A percentile compares a stretch with the other conserved stretches of the same genome.
Evolutionary conservation across 306 rosid genomes (phyloP).

Genomic region (Neltuma alba): DNA sequence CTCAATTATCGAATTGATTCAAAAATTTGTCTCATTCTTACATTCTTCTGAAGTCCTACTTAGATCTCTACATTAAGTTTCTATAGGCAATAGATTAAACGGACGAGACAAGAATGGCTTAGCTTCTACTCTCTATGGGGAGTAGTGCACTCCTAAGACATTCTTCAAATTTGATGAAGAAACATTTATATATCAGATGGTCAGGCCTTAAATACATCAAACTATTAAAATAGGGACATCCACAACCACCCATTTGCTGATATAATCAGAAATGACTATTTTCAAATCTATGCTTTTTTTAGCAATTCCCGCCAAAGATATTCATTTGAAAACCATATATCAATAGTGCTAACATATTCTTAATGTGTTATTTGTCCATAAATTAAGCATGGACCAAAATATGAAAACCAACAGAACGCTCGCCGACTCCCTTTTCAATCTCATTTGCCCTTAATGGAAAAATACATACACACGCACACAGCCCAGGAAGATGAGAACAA

Average conservation of each 20-base stretch:
- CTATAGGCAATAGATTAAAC: neutral
- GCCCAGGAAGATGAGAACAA: slow-evolving; percentile 28
- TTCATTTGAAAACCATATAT: slow-evolving; percentile 1
- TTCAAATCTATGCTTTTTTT: neutral
- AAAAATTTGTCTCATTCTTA: slow-evolving; percentile 12
- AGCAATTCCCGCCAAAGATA: neutral
- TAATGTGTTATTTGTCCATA: neutral
- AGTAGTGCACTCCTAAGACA: neutral
- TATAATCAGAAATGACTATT: slow-evolving; percentile 2
- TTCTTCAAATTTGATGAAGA: slow-evolving; percentile 3
- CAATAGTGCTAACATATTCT: neutral
- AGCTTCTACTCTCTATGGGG: neutral
- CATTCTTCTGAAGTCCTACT: slow-evolving; percentile 12
- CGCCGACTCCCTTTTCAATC: slow-evolving; percentile 29
- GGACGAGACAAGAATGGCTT: neutral
- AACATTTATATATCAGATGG: neutral
- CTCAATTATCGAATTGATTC: neutral
- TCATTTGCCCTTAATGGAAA: neutral
- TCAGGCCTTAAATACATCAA: slow-evolving; percentile 18
- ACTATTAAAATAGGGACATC: neutral
- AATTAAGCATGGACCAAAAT: neutral
- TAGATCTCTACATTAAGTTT: neutral
- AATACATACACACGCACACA: neutral
- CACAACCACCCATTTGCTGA: slow-evolving; percentile 7
- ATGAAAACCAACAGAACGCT: slow-evolving; percentile 7